phyloP scores from a whole-genome alignment of 164 flowering plant genomes.

The Vitis riparia region DNA sequence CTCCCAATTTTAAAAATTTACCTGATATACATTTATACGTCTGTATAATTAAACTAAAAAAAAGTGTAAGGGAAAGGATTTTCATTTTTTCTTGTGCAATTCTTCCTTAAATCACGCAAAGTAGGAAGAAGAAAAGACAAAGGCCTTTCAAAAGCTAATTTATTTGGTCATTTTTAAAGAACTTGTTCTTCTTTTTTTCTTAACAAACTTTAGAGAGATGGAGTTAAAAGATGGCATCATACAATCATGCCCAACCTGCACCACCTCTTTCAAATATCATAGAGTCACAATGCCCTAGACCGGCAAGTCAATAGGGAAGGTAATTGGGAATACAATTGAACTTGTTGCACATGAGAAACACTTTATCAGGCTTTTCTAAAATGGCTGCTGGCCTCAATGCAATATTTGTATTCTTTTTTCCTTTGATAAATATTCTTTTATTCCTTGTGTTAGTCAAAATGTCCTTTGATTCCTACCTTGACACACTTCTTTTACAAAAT shows the following conservation, averaged over 20 bases:
- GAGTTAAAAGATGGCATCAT: too few species aligned
- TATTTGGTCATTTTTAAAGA: slow-evolving; percentile 6
- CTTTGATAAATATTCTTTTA: slow-evolving; percentile 17
- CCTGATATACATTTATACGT: too few species aligned
- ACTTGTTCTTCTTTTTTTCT: too few species aligned
- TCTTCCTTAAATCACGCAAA: slow-evolving; percentile 9
- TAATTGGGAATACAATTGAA: neutral
- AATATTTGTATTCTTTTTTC: slow-evolving; percentile 4
- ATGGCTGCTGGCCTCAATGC: too few species aligned
- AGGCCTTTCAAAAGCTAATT: slow-evolving; percentile 19
- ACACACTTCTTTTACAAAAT: slow-evolving; percentile 1
- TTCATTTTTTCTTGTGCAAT: slow-evolving; percentile 3
- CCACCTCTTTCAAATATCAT: too few species aligned
- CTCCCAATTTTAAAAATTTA: neutral
- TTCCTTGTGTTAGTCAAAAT: slow-evolving; percentile 26
- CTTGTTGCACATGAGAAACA: neutral
- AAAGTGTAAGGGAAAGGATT: neutral
- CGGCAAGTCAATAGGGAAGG: slow-evolving; percentile 1
- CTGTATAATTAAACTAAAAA: neutral
- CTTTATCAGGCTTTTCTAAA: slow-evolving; percentile 21
- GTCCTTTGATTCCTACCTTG: slow-evolving; percentile 29
- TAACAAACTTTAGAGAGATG: too few species aligned
- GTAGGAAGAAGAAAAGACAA: slow-evolving; percentile 18
- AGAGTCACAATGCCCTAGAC: neutral
- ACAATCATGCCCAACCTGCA: too few species aligned